A percentile compares a stretch with the other conserved stretches of the same genome.
phyloP scores from a whole-genome alignment of 345 rosid genomes.

The Eucalyptus regnans region DNA sequence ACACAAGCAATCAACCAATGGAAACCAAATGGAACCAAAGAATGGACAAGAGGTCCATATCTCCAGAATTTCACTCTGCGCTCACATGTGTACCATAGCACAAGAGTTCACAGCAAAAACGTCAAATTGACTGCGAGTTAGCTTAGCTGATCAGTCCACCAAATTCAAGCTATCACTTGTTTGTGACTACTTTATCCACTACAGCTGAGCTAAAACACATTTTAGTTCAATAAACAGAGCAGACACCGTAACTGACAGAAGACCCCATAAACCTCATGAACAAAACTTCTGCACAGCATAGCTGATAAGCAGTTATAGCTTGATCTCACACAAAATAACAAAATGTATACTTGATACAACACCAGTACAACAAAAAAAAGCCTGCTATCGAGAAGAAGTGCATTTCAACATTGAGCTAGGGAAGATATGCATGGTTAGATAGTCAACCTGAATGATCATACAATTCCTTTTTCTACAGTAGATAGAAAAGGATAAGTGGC shows the following conservation, averaged over 20 bases:
- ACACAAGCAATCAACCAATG: background rate
- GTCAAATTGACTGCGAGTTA: background rate
- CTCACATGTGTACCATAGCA: background rate
- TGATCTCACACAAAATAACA: background rate
- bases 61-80: background rate
- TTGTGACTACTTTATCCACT: background rate
- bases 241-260: background rate
- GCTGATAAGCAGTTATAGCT: background rate
- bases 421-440: background rate
- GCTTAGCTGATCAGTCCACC: background rate
- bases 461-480: background rate
- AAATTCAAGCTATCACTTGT: background rate
- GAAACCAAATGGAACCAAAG: background rate
- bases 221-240: background rate
- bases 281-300: background rate
- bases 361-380: background rate
- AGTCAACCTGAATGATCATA: background rate
- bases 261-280: background rate
- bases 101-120: background rate
- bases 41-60: too few species aligned
- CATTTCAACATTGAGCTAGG: background rate
- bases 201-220: background rate
- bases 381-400: background rate
- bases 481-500: background rate
- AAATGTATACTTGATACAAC: background rate